Percentiles rank a stretch among this genome's conserved stretches.
These are phyloP conservation scores for Brassica cretica DNA, from an alignment of 345 rosid genomes.

Conservation along the genomic window DNA sequence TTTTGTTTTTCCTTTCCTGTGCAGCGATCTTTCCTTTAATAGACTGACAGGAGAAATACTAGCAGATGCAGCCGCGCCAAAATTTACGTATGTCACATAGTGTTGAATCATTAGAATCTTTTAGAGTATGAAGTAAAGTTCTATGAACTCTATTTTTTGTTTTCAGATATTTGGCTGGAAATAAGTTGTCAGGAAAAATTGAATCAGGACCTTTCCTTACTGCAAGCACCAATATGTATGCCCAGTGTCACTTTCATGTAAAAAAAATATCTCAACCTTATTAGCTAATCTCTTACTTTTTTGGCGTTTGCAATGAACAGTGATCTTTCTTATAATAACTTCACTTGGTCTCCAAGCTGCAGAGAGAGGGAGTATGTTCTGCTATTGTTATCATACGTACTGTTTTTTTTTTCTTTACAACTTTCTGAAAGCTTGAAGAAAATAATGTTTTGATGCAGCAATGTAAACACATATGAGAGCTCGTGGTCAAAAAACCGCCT, in stretches of 20 bases:
- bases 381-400: neutral
- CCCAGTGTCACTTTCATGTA: neutral
- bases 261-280: neutral
- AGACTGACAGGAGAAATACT: slow-evolving; percentile 38
- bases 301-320: slow-evolving; percentile 12
- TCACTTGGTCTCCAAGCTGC: slow-evolving; percentile 42
- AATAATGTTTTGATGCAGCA: slow-evolving; percentile 22
- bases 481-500: slow-evolving; percentile 23
- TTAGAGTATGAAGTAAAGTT: neutral
- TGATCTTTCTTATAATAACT: slow-evolving; percentile 42
- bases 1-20: neutral
- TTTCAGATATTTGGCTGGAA: slow-evolving; percentile 39
- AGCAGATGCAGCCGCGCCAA: slow-evolving; percentile 24
- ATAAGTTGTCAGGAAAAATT: slow-evolving; percentile 36
- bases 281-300: neutral
- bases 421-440: neutral
- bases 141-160: slow-evolving; percentile 1
- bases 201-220: slow-evolving; percentile 40
- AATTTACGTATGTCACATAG: slow-evolving; percentile 21
- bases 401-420: neutral
- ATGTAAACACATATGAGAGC: slow-evolving; percentile 38
- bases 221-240: slow-evolving; percentile 41
- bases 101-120: neutral
- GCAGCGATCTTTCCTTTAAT: slow-evolving; percentile 42
- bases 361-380: slow-evolving; percentile 29